A percentile compares a stretch with the other conserved stretches of the same genome.
Evolutionary conservation across 768 basidiomycete genomes (phyloP).

Genomic region (Dioszegia aurantiaca): DNA sequence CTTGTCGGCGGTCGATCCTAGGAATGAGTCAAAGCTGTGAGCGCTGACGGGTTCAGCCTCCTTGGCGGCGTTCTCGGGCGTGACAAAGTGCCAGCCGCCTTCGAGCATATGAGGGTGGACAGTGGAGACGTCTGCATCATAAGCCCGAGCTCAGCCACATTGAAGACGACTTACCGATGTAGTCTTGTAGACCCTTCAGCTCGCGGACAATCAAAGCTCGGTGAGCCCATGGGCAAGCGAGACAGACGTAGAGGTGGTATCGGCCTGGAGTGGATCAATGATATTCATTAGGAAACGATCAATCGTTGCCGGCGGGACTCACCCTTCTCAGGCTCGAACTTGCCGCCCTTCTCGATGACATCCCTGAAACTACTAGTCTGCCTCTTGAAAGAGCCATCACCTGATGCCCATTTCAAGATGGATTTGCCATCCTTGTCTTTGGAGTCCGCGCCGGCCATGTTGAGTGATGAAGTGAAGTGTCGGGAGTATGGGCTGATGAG

Average conservation of each 20-base stretch:
- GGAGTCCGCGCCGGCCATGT: constrained; percentile 4
- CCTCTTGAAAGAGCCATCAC: constrained; percentile 68
- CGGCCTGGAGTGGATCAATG: no score
- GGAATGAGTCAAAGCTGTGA: constrained; percentile 52
- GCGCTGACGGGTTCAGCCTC: constrained; percentile 28
- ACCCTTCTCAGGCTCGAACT: constrained; percentile 76
- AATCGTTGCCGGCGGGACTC: no score
- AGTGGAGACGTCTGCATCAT: constrained; percentile 63
- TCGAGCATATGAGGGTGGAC: constrained; percentile 84
- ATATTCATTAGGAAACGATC: no score
- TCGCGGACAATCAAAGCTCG: constrained; percentile 82
- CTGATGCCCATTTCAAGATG: constrained; percentile 59
- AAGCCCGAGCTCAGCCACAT: neutral
- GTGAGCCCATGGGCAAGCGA: constrained; percentile 84
- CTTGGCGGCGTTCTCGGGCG: constrained; percentile 58
- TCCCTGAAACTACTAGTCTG: constrained; percentile 60
- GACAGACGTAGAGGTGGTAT: constrained; percentile 87
- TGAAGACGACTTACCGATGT: constrained; percentile 62
- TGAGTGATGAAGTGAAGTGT: neutral
- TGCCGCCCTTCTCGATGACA: constrained; percentile 59
- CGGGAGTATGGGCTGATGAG: neutral
- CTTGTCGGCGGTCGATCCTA: constrained; percentile 73
- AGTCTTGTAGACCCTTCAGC: constrained; percentile 83
- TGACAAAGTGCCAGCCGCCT: constrained; percentile 83
- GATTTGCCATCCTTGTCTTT: constrained; percentile 30